phyloP scores from a whole-genome alignment of 2,329 filamentous ascomycete genomes.

The Cadophora malorum region DNA sequence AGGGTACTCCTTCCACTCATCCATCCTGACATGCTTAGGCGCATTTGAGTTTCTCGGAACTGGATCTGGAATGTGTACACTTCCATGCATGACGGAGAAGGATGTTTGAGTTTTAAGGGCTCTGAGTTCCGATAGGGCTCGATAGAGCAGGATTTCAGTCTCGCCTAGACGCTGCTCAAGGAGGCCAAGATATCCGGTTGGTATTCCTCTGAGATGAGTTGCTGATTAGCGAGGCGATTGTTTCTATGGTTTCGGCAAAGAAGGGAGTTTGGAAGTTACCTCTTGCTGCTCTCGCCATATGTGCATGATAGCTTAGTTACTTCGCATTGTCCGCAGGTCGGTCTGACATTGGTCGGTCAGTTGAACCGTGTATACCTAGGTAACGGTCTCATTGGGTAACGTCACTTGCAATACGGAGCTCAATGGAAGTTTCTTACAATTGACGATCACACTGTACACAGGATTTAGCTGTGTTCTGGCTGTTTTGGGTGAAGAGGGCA shows the following conservation, averaged over 20 bases:
- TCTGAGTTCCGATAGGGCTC: slow-evolving; percentile 30
- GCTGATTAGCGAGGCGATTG: neutral
- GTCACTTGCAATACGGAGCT: too few relatives aligned
- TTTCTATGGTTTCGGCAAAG: neutral
- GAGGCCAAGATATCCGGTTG: slow-evolving; percentile 49
- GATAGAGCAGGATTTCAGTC: slow-evolving; percentile 43
- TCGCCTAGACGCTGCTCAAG: slow-evolving; percentile 48
- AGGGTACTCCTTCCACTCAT: slow-evolving; percentile 21
- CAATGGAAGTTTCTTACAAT: slow-evolving; percentile 15
- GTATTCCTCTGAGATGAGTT: slow-evolving; percentile 44
- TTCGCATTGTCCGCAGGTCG: slow-evolving; percentile 20
- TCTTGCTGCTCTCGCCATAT: slow-evolving; percentile 19
- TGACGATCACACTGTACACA: slow-evolving; percentile 20
- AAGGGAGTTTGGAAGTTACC: neutral
- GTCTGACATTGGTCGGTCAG: slow-evolving; percentile 9
- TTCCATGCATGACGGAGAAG: neutral
- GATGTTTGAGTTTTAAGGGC: neutral
- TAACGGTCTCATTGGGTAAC: too few relatives aligned
- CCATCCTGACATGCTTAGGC: slow-evolving; percentile 18
- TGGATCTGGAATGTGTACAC: neutral
- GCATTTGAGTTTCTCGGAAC: neutral
- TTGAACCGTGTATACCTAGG: neutral
- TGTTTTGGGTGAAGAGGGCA: too few relatives aligned
- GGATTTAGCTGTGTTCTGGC: neutral
- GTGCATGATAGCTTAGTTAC: neutral